Evolutionary conservation across 2,329 filamentous ascomycete species (phyloP).

Genomic region (Neocucurbitaria cava): DNA sequence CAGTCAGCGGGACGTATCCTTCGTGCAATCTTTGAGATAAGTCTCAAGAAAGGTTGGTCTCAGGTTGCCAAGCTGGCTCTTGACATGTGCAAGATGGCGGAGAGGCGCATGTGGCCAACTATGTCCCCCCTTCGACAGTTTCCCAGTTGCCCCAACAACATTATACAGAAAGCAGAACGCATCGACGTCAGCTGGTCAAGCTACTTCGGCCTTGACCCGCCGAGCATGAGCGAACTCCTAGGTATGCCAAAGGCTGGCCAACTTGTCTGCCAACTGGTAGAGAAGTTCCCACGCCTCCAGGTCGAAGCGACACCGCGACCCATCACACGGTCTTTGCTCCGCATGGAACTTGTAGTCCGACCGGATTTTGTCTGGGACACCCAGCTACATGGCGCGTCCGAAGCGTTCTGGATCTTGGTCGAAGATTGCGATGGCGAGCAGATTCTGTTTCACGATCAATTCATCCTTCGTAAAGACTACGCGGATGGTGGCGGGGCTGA

Average conservation of each 20-base stretch:
- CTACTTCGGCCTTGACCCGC: conserved; percentile 96
- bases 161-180: conserved; percentile 89
- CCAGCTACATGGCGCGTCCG: conserved; percentile 81
- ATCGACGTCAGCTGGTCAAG: conserved; percentile 93
- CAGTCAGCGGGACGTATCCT: conserved; percentile 97
- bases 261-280: conserved; percentile 82
- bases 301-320: conserved; percentile 94
- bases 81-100: conserved; percentile 97
- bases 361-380: conserved; percentile 98
- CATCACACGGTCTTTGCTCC: conserved; percentile 90
- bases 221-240: conserved; percentile 92
- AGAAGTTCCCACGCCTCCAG: conserved; percentile 92
- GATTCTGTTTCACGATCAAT: conserved; percentile 92
- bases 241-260: conserved; percentile 88
- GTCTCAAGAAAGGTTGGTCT: conserved; percentile 96
- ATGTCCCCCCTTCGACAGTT: conserved; percentile 97
- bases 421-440: conserved; percentile 98
- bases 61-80: conserved; percentile 90
- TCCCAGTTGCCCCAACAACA: conserved; percentile 75
- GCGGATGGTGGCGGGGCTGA: conserved; percentile 86
- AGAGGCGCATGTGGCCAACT: conserved; percentile 99
- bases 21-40: conserved; percentile 94
- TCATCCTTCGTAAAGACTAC: conserved; percentile 89
- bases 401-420: conserved; percentile 96
- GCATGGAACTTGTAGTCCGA: conserved; percentile 87